Percentiles rank a stretch among this genome's conserved stretches.
Conservation (phyloP, 2,329 filamentous ascomycete genomes). For the Arachnopeziza araneosa region DNA sequence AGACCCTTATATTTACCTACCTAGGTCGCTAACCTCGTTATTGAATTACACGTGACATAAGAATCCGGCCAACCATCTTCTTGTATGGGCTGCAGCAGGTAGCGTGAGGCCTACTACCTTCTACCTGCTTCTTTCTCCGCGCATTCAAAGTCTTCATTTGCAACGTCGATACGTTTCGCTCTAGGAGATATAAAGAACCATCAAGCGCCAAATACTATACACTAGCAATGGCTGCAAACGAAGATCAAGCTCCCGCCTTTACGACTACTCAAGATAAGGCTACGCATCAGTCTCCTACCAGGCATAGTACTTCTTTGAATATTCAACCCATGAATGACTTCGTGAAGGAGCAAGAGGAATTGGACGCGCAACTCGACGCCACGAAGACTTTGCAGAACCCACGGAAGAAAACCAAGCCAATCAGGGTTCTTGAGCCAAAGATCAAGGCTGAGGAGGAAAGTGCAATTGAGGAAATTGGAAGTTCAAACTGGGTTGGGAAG, state of each 20-base stretch:
- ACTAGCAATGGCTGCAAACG: not conserved
- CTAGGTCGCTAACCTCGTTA: too few relatives aligned
- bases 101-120: too few relatives aligned
- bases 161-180: not conserved
- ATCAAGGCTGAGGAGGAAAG: constrained; percentile 9
- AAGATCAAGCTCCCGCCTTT: not conserved
- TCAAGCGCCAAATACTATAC: not conserved
- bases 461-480: constrained; percentile 20
- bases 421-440: constrained; percentile 8
- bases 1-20: too few relatives aligned
- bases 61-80: too few relatives aligned
- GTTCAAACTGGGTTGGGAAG: constrained; percentile 28
- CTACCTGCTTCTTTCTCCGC: too few relatives aligned
- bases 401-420: constrained; percentile 11
- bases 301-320: not conserved
- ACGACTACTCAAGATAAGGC: not conserved
- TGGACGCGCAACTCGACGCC: not conserved
- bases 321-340: not conserved
- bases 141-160: too few relatives aligned
- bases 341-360: not conserved
- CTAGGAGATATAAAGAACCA: not conserved
- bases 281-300: not conserved
- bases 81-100: too few relatives aligned
- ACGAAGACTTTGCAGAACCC: not conserved
- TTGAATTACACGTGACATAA: too few relatives aligned